Conservation (phyloP, 2,329 filamentous ascomycete species). For the Apiospora saccharicola region DNA sequence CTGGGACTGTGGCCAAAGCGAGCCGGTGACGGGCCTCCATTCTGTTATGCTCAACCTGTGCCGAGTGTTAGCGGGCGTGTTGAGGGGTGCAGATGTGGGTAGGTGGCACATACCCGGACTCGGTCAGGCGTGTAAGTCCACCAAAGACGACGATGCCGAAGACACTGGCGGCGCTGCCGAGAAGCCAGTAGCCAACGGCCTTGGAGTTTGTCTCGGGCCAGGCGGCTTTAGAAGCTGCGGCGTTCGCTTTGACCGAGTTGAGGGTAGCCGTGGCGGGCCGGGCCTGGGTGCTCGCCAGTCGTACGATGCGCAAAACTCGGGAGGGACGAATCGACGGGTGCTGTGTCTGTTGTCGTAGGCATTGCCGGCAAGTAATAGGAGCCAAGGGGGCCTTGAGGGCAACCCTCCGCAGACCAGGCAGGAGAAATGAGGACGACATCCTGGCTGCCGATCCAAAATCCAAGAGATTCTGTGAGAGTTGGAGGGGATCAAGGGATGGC, state of each 20-base stretch:
- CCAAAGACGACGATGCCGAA: conserved; percentile 98
- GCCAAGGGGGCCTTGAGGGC: conserved; percentile 48
- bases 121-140: conserved; percentile 89
- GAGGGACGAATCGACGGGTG: conserved; percentile 35
- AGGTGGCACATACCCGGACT: conserved; percentile 77
- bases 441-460: conserved; percentile 32
- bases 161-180: conserved; percentile 89
- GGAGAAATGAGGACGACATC: conserved; percentile 42
- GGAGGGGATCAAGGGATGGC: background rate
- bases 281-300: conserved; percentile 47
- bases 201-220: conserved; percentile 73
- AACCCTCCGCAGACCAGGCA: conserved; percentile 51
- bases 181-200: conserved; percentile 87
- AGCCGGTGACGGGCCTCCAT: conserved; percentile 96
- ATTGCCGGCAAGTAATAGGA: conserved; percentile 59
- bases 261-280: conserved; percentile 33
- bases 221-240: conserved; percentile 26
- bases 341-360: conserved; percentile 38
- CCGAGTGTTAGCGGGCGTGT: background rate
- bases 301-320: conserved; percentile 49
- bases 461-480: background rate
- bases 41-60: conserved; percentile 88
- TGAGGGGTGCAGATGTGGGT: background rate
- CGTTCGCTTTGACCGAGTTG: conserved; percentile 22
- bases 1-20: conserved; percentile 79